Evolutionary conservation across 2,329 filamentous ascomycete genomes (phyloP), one percentile per base, ranked within the genome.

Genomic region (Peltaster fructicola): DNA sequence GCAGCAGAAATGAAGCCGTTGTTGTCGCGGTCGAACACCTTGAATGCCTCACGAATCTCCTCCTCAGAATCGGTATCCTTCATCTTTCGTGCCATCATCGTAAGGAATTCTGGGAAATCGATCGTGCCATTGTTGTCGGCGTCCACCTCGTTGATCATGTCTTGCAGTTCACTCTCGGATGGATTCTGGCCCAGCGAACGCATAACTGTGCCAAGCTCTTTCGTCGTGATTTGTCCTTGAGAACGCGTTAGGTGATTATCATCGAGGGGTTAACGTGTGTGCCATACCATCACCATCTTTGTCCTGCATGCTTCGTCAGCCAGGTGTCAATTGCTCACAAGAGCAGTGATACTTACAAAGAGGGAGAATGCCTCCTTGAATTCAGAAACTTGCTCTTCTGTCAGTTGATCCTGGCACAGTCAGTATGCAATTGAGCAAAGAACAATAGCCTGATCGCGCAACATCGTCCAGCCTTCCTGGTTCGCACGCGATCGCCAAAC

Each of bases 361-460:
- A 98, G 80, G 56, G 88, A 98, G 65, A 98, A 98, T 28, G 88
- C 88, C 66, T 98, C 88, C 78, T 95, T 98, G 69, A 95, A 98
- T 66, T 98, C 88, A 54, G 88, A 95, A 56, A 98, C 88, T 71
- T 98, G 88, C 65, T 98, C 88, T 69, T 98, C 88, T 47, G 88
- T 95, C 52, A 98, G 76, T 57, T 85, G 85, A 57, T 98, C 88
- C 56, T n/a, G n/a, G n/a, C n/a, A n/a, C n/a, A n/a, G n/a, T n/a
- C n/a, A n/a, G n/a, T n/a, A n/a, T n/a, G n/a, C n/a, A n/a, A n/a
- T n/a, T n/a, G n/a, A n/a, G n/a, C n/a, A n/a, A n/a, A n/a, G n/a
- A n/a, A n/a, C n/a, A n/a, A n/a, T n/a, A n/a, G n/a, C n/a, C n/a
- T n/a, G n/a, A n/a, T n/a, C n/a, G n/a, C n/a, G n/a, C n/a, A n/a